Base-by-base conservation (phyloP, 352 stramenopile genomes). In the Phytophthora europaea region DNA sequence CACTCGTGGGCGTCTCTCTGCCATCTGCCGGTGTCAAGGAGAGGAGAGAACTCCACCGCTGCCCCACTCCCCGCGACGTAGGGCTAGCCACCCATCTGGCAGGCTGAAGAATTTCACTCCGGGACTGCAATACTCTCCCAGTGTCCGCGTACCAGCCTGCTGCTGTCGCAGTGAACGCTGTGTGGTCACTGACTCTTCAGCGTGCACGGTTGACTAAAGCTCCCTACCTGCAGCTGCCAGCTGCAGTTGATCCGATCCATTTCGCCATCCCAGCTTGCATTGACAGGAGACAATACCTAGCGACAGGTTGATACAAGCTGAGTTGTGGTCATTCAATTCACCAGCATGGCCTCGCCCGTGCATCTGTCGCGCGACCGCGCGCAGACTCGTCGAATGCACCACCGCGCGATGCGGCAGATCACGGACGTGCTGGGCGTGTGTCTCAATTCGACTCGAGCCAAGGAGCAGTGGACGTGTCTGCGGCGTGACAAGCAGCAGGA, bases 341-440 rank as follows among this genome's bases (percentile, higher is more conserved):
- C n/a, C 22, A 54, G 34, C 69, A 81, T 83, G 73, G n/a, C 73
- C 47, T 73, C 75, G 47, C 43, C 59, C 31, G 70, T 82, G 65
- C 80, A 86, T 73, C 57, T 87, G 54, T 87, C 78, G 22, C 81
- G 75, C 59, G 79, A 92, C 48, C 79, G 76, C 54, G 70, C 84
- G 45, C 82, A 90, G 59, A 84, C 79, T 22, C 68, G 74, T 31
- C 63, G 70, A 36, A 90, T 92, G 83, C 85, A 90, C 65, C 80
- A 91, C 60, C 85, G 85, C 43, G 82, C 83, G 10, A 83, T 84
- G 80, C 76, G 85, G 61, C 83, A 91, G 64, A 84, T 92, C 67
- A 87, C 84, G 50, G 66, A 90, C 52, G 82, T 85, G 12, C 66
- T 92, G 26, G 68, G 72, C 3, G 50, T 92, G 6, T 91, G 85